phyloP scores from a whole-genome alignment of 2,329 filamentous ascomycete species.

The Penicillium sp. region DNA sequence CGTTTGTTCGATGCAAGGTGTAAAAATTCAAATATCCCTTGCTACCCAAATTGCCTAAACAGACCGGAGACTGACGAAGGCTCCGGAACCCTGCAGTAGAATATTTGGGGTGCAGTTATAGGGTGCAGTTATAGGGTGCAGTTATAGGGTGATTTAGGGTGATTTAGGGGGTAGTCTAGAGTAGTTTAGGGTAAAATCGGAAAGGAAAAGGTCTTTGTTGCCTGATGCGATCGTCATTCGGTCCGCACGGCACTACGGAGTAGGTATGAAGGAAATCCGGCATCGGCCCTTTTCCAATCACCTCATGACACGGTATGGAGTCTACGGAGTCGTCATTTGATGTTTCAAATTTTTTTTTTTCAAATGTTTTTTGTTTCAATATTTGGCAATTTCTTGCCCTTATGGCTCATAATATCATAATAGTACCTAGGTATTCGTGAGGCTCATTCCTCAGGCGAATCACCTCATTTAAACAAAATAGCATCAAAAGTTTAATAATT shows the following conservation, averaged over 20 bases:
- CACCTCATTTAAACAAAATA: background rate
- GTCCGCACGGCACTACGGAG: constrained; percentile 23
- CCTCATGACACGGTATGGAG: constrained; percentile 1
- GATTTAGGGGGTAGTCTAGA: background rate
- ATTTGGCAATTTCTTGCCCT: background rate
- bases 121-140: background rate
- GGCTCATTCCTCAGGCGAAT: background rate
- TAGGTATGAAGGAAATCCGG: constrained; percentile 3
- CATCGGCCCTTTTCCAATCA: constrained; percentile 1
- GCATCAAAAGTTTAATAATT: background rate
- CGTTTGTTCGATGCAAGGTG: constrained; percentile 2
- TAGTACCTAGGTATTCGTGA: background rate
- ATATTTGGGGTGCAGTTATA: no score
- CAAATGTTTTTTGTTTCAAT: background rate
- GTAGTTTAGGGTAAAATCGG: constrained; percentile 10
- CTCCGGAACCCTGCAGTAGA: constrained; percentile 11
- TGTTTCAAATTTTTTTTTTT: constrained; percentile 3
- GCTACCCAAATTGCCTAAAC: background rate
- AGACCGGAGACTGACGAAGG: constrained; percentile 10
- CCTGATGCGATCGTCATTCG: constrained; percentile 24
- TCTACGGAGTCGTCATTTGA: constrained; percentile 3
- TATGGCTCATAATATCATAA: background rate
- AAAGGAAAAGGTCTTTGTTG: constrained; percentile 9
- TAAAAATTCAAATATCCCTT: constrained; percentile 1
- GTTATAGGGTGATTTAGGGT: background rate